These are phyloP conservation scores for Fusarium lyarnte DNA, from an alignment of 2,329 filamentous ascomycete species.

Conservation along the genomic window DNA sequence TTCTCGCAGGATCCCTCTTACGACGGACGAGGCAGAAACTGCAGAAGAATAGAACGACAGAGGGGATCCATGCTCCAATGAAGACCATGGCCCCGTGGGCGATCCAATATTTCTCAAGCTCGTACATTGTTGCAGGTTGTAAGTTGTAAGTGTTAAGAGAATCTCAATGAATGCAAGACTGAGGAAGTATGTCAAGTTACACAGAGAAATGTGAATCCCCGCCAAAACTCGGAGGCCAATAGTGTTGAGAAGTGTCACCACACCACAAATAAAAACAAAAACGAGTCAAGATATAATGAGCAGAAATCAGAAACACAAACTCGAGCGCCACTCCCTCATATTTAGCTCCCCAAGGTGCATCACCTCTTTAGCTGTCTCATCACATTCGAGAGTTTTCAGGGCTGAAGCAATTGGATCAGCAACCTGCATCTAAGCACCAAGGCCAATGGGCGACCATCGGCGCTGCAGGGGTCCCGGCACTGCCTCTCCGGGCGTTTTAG, in stretches of 20 bases:
- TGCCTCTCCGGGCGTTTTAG: conserved; percentile 15
- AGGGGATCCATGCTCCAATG: conserved; percentile 20
- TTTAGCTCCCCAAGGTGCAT: neutral
- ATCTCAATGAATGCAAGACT: neutral
- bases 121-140: neutral
- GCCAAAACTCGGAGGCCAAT: neutral
- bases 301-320: neutral
- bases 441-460: neutral
- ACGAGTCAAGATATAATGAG: neutral
- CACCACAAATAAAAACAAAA: neutral
- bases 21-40: conserved; percentile 36
- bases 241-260: neutral
- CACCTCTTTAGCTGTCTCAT: neutral
- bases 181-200: neutral
- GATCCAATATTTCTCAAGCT: conserved; percentile 7
- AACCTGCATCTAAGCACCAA: neutral
- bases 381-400: neutral
- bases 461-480: neutral
- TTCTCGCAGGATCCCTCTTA: conserved; percentile 37
- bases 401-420: neutral
- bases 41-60: conserved; percentile 34
- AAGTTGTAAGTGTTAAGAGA: neutral
- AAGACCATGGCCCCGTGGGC: conserved; percentile 25
- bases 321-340: neutral
- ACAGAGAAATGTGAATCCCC: neutral